Evolutionary conservation across 2,329 filamentous ascomycete genomes (phyloP), one percentile per base, ranked within the genome.

Genomic region (Nemania sp.): DNA sequence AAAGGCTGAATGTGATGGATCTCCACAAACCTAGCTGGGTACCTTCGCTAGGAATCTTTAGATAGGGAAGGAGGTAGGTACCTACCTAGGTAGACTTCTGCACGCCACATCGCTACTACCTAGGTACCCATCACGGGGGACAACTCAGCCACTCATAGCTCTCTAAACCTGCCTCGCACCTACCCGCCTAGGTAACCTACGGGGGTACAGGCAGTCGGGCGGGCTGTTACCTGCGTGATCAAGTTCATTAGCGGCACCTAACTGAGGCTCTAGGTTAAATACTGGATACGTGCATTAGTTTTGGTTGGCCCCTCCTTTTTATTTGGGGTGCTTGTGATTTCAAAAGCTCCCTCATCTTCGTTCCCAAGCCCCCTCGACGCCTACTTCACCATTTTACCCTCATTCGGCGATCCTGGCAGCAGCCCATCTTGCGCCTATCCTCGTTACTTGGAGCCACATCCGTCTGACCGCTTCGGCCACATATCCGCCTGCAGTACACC

Each of bases 301-400:
- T 59, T 65, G 61, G 52, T 63, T 53, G 57, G 63, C 62, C 63
- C 64, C 60, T 66, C 63, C 61, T 59, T 62, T 57, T 45, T 37
- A 49, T 46, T 23, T 22, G 14, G 15, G 42, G 19, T 24, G 17
- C 46, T 33, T 53, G 30, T 46, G 47, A 53, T 23, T 33, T 47
- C 51, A 19, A 47, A 23, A 51, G 36, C 37, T 50, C 34, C 43
- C 33, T 26, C 44, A 43, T 44, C 43, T 14, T 34, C 41, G 20
- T 49, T 31, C 23, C 34, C 36, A 23, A 37, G 23, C 40, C 24
- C 31, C 44, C 46, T 28, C 28, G 26, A 40, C 30, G 17, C 22
- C 33, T 23, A 43, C 33, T 51, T 45, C 41, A 36, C 36, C 28
- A 37, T 39, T 30, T 48, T 46, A 7, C 43, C 36, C 36, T 50